Percentiles rank a stretch among this genome's conserved stretches.
Evolutionary conservation across 257 asterid genomes (phyloP).

Genomic region (Oldenlandia corymbosa): DNA sequence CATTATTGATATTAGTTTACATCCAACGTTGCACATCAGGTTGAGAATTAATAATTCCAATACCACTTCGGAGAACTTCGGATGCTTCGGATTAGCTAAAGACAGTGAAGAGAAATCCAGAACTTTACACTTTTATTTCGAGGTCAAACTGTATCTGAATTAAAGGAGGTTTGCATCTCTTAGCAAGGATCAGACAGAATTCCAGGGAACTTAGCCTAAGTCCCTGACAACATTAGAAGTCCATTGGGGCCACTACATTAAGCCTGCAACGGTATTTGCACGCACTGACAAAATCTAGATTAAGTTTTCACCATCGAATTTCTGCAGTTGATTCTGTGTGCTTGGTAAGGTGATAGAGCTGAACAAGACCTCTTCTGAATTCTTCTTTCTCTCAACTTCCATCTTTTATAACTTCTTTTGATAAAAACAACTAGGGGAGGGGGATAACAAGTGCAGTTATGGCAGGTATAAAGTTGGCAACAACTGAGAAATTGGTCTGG

Average conservation of each 20-base stretch:
- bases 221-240: conserved; percentile 1
- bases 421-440: too few species aligned
- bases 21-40: not conserved
- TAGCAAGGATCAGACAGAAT: not conserved
- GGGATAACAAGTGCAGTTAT: too few species aligned
- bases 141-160: not conserved
- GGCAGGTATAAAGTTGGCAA: too few species aligned
- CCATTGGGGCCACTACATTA: too few species aligned
- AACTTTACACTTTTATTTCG: not conserved
- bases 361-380: not conserved
- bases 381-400: not conserved
- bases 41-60: not conserved
- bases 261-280: too few species aligned
- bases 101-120: not conserved
- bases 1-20: not conserved
- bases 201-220: not conserved
- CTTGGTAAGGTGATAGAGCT: not conserved
- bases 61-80: not conserved
- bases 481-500: not conserved
- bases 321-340: too few species aligned
- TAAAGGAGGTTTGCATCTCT: not conserved
- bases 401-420: too few species aligned
- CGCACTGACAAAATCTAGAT: too few species aligned
- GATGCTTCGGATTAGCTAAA: not conserved
- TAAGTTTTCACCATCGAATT: too few species aligned